Evolutionary conservation across 169 alveolate genomes (phyloP).

Genomic region (Plasmodium falciparum): DNA sequence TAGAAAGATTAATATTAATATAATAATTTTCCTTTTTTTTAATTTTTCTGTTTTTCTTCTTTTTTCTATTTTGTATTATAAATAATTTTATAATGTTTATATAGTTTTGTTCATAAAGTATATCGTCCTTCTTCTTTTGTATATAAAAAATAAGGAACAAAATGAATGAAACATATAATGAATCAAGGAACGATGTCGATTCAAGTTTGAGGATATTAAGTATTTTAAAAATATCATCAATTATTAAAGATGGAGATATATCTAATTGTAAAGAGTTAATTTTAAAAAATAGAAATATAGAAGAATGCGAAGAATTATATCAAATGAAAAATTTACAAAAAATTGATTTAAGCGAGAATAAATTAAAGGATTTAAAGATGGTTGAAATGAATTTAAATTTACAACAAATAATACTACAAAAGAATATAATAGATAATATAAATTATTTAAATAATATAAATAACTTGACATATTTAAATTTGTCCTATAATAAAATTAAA

Average conservation of each 20-base stretch:
- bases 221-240: slow-evolving; percentile 78
- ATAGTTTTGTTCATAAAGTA: background rate
- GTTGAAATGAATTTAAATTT: slow-evolving; percentile 73
- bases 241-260: slow-evolving; percentile 81
- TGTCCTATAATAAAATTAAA: slow-evolving; percentile 79
- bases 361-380: slow-evolving; percentile 62
- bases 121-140: background rate
- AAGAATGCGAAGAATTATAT: slow-evolving; percentile 81
- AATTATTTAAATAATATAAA: slow-evolving; percentile 77
- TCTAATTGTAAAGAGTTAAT: slow-evolving; percentile 78
- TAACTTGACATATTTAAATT: slow-evolving; percentile 77
- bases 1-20: no score
- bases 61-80: background rate
- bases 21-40: no score
- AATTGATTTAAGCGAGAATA: slow-evolving; percentile 67
- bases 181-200: background rate
- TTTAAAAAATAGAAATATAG: slow-evolving; percentile 77
- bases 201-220: slow-evolving; percentile 67
- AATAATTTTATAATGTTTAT: background rate
- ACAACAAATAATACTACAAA: slow-evolving; percentile 74
- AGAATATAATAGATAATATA: slow-evolving; percentile 78
- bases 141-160: slow-evolving; percentile 1
- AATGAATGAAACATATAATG: slow-evolving; percentile 26
- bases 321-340: slow-evolving; percentile 80
- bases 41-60: background rate